Evolutionary conservation across 2,329 filamentous ascomycete species (phyloP), one percentile per base, ranked within the genome.

Genomic region (Cordyceps cicadae): DNA sequence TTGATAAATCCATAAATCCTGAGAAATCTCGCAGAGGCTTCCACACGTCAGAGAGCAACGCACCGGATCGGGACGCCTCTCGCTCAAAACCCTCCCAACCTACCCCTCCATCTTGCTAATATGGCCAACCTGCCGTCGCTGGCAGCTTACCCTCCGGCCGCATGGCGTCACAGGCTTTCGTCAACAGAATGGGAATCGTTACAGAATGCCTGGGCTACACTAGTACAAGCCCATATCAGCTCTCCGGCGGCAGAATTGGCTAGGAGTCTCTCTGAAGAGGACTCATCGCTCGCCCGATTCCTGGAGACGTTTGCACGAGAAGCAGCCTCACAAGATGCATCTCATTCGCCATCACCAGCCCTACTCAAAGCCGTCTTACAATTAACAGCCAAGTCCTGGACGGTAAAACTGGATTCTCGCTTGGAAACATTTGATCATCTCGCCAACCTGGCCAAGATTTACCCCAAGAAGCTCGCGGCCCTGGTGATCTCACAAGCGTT

Each of bases 141-240:
- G 73, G 91, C 88, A 61, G 83, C 88, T 21, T 92, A 94, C 67
- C 93, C 92, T 19, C 81, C 87, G 63, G 76, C 82, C 39, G 76
- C 78, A 60, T 85, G 91, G 76, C 85, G 86, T 68, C 81, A 82
- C 65, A 81, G 82, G 66, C 81, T 96, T 62, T 78, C 81, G 45
- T 75, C 85, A 3, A 75, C 80, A 55, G 90, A 96, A 74, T 96
- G 92, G 92, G 80, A 87, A 65, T 79, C 83, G 37, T 91, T 88
- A 70, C 76, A 95, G 52, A 83, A 88, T 64, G 87, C 90, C 41
- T 97, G 91, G 91, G 76, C 86, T 19, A 76, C 83, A 12, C 79
- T 96, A 7, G 76, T 84, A 7, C 80, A 86, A 58, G 80, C 86
- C 3, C 83, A 92, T 64, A 72, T 94, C 34, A 78, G 81, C 15